Base-by-base conservation (phyloP, 192 early-diverging fungal genomes). In the Podila minutissima region DNA sequence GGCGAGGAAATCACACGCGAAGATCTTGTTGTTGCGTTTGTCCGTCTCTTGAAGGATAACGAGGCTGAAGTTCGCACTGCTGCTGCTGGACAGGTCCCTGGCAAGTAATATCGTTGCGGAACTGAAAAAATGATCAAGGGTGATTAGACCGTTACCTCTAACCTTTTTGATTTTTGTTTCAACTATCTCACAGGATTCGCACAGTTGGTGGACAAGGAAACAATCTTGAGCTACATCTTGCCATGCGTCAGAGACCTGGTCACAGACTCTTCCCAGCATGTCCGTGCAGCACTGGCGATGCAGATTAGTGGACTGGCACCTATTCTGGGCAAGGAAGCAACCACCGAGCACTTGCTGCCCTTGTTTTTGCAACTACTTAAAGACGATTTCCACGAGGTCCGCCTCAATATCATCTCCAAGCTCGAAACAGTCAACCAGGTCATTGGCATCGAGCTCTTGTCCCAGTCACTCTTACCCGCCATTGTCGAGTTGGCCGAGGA, bases 401-500 rank as follows among this genome's bases (percentile, higher is more conserved):
- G 98, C 63, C 91, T 99, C 31, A 98, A 98, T 86, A 96, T 99
- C 69, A 99, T 99, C 74, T 98, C 96, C 13, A 97, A 98, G 85
- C 89, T 99, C 37, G 97, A 99, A 74, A 91, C 91, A 48, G 97
- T 98, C n/a, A 98, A 99, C 84, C 88, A 92, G 77, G 94, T 95
- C 58, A 98, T 99, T 75, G 98, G 98, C 61, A 97, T 99, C 69
- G 97, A 99, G 71, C 91, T 96, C 35, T 88, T 99, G 41, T 98
- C 98, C 49, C 97, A 99, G 75, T 96, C 95, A 29, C 89, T 99
- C 57, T 87, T 99, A 65, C 98, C 98, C 6, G 98, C 98, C 11
- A 98, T 99, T 82, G 93, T 99, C 37, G 98, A 99, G 84, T 89
- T 99, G 41, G 97, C 98, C 41, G 97, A 99, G 86, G 98, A 99